These are phyloP conservation scores for Irpex sp. DNA, from an alignment of 1,284 basidiomycete genomes.

Conservation along the genomic window DNA sequence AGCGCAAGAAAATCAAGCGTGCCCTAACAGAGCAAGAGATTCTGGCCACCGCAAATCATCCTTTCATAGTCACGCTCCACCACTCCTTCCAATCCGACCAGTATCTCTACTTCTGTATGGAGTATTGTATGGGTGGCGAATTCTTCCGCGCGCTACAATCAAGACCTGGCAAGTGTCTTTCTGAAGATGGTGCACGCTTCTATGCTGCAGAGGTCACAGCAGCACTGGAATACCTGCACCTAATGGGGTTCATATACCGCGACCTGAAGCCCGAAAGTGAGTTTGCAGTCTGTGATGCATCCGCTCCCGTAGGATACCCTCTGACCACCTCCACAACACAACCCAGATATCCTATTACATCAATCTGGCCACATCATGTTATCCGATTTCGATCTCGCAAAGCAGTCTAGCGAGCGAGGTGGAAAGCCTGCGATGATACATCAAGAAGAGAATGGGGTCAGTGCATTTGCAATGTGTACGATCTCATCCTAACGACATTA, in stretches of 20 bases:
- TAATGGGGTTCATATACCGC: constrained; percentile 99
- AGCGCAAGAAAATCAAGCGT: constrained; percentile 96
- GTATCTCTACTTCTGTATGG: constrained; percentile 97
- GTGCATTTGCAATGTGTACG: constrained; percentile 18
- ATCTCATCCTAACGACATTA: constrained; percentile 12
- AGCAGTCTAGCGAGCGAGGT: constrained; percentile 85
- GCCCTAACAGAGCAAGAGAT: constrained; percentile 97
- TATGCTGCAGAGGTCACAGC: constrained; percentile 99
- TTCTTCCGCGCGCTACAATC: constrained; percentile 98
- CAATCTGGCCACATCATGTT: constrained; percentile 99
- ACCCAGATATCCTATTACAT: constrained; percentile 92
- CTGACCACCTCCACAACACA: background rate
- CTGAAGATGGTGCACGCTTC: constrained; percentile 94
- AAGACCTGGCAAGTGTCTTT: constrained; percentile 91
- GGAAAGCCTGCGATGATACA: constrained; percentile 90
- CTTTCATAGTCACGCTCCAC: constrained; percentile 96
- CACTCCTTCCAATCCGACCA: constrained; percentile 98
- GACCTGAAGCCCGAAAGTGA: constrained; percentile 99
- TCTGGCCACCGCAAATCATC: constrained; percentile 93
- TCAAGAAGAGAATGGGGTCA: constrained; percentile 86
- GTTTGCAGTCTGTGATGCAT: constrained; percentile 30
- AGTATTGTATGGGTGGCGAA: constrained; percentile 99
- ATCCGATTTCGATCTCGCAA: constrained; percentile 98
- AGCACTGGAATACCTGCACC: constrained; percentile 96
- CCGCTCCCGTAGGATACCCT: background rate